Percentiles rank a stretch among this genome's conserved stretches.
These are phyloP conservation scores for Trichoderma arundinaceum DNA, from an alignment of 2,329 filamentous ascomycete species.

Conservation along the genomic window DNA sequence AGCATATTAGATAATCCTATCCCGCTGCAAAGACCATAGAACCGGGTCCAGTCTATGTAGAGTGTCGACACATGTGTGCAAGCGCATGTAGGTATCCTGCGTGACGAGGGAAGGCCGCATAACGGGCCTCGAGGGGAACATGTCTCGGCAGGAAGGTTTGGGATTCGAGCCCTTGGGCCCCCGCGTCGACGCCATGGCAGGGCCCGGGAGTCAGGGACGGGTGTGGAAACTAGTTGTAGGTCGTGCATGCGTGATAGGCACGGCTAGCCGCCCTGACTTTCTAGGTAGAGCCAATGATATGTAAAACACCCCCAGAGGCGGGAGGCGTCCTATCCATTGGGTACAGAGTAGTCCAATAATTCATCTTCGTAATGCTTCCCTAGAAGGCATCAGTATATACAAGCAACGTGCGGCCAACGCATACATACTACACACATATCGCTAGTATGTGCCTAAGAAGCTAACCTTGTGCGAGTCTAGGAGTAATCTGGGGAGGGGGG, in stretches of 20 bases:
- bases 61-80: slow-evolving; percentile 16
- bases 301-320: slow-evolving; percentile 2
- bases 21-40: slow-evolving; percentile 13
- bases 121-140: slow-evolving; percentile 28
- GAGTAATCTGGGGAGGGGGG: neutral
- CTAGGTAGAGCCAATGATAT: slow-evolving; percentile 20
- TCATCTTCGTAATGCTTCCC: slow-evolving; percentile 3
- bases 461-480: neutral
- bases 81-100: slow-evolving; percentile 21
- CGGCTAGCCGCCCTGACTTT: slow-evolving; percentile 26
- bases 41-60: slow-evolving; percentile 4
- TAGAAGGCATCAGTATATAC: neutral
- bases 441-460: neutral
- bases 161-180: slow-evolving; percentile 28
- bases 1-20: slow-evolving; percentile 3
- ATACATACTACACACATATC: slow-evolving; percentile 2
- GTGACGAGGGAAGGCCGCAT: slow-evolving; percentile 30
- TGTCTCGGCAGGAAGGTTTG: slow-evolving; percentile 29
- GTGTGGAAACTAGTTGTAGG: slow-evolving; percentile 30
- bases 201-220: slow-evolving; percentile 32
- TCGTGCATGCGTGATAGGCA: slow-evolving; percentile 31
- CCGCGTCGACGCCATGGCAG: slow-evolving; percentile 17
- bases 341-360: slow-evolving; percentile 7
- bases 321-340: slow-evolving; percentile 1
- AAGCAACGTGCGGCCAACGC: slow-evolving; percentile 19